phyloP scores from a whole-genome alignment of 2,329 filamentous ascomycete genomes.

The Penicillium nordicum region DNA sequence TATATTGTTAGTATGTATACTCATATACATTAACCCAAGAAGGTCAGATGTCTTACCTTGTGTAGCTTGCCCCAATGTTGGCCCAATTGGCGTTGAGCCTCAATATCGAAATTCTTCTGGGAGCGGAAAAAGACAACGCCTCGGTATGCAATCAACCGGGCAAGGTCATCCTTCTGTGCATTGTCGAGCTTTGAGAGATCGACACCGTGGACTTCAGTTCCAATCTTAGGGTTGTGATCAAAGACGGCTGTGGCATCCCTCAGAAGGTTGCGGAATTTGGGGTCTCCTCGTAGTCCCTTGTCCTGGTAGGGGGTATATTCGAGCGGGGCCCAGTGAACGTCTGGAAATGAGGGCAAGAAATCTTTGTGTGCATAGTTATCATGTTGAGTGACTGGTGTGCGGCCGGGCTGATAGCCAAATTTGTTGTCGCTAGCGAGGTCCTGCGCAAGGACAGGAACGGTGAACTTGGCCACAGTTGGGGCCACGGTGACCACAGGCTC shows the following conservation, averaged over 20 bases:
- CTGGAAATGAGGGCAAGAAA: conserved; percentile 52
- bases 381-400: conserved; percentile 45
- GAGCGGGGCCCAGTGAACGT: conserved; percentile 52
- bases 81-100: conserved; percentile 53
- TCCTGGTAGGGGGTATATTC: conserved; percentile 51
- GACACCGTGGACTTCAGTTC: conserved; percentile 52
- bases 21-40: not conserved
- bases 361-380: conserved; percentile 53
- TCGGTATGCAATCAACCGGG: conserved; percentile 51
- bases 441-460: conserved; percentile 21
- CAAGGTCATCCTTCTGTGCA: conserved; percentile 54
- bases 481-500: conserved; percentile 18
- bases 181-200: conserved; percentile 51
- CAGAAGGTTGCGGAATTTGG: conserved; percentile 53
- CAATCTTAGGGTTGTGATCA: conserved; percentile 56
- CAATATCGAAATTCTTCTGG: conserved; percentile 53
- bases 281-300: conserved; percentile 54
- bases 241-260: conserved; percentile 53
- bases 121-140: conserved; percentile 59
- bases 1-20: conserved; percentile 5
- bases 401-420: conserved; percentile 49
- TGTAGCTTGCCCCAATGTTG: conserved; percentile 53
- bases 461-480: conserved; percentile 6
- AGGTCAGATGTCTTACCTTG: conserved; percentile 33
- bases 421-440: conserved; percentile 24